Evolutionary conservation across 2,329 filamentous ascomycete species (phyloP), one percentile per base, ranked within the genome.

Genomic region (Cercospora sojina): DNA sequence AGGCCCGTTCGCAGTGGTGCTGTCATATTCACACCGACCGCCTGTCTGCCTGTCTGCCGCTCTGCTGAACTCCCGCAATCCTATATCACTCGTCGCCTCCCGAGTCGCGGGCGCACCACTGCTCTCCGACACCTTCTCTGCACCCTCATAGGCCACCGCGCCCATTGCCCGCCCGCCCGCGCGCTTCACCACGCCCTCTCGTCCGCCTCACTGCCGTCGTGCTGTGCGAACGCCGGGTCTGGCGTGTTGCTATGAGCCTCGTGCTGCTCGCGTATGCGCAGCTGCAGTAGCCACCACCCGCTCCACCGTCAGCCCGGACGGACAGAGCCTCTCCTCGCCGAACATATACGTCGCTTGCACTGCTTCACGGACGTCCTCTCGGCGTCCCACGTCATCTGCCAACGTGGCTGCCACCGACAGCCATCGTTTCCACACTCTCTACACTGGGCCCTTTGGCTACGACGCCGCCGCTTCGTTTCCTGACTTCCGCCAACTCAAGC

Each of bases 361-460:
- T 49, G 43, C 43, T 49, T 38, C 41, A 20, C 31, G 59, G 59
- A 62, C 59, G 59, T 35, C 59, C 47, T 69, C 62, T 62, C 64
- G 63, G 65, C 72, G 72, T 74, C 69, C 73, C 70, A 69, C 68
- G 58, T 71, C 64, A 72, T 67, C 70, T 57, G 65, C 61, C 71
- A 76, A 68, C 69, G 72, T 76, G 74, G 74, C 75, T 72, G 70
- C 73, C 65, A 68, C 71, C 43, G 69, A 76, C 41, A 60, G 74
- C 32, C 71, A 70, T 62, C 72, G 68, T 59, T 70, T 67, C 64
- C 70, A 74, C 70, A 64, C 60, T 68, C 72, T 71, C 63, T 68
- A 72, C 65, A 67, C 57, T 25, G 65, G 64, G 41, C 67, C 67
- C 20, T 67, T 67, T 51, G 67, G 18, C 29, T 64, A 66, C 68